These are phyloP conservation scores for Pyrenochaeta sp. DNA, from an alignment of 2,329 filamentous ascomycete species.

Conservation along the genomic window DNA sequence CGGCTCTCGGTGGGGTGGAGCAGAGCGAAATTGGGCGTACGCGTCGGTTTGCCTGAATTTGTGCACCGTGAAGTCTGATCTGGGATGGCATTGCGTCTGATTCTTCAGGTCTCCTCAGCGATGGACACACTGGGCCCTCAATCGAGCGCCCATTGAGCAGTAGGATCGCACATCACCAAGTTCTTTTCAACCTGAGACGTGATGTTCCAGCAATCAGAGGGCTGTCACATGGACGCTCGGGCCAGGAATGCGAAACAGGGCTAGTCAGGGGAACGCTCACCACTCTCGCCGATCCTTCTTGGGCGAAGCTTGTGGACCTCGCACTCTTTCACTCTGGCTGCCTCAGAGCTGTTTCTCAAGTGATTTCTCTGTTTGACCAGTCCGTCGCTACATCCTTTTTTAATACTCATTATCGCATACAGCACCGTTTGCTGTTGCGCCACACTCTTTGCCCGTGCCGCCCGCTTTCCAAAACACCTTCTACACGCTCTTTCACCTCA, in stretches of 20 bases:
- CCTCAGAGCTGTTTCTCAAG: conserved; percentile 44
- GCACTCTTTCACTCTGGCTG: conserved; percentile 42
- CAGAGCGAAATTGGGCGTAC: conserved; percentile 25
- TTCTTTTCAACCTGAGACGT: neutral
- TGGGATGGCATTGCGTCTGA: neutral
- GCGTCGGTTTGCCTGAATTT: conserved; percentile 15
- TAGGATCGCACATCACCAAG: neutral
- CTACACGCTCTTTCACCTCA: conserved; percentile 18
- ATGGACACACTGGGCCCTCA: neutral
- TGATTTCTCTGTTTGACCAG: conserved; percentile 38
- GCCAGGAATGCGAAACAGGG: conserved; percentile 29
- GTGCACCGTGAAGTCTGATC: neutral
- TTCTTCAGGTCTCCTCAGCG: neutral
- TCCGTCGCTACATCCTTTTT: conserved; percentile 38
- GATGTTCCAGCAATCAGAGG: neutral
- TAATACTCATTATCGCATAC: conserved; percentile 28
- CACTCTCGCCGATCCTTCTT: conserved; percentile 32
- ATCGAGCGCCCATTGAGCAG: neutral
- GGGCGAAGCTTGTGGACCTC: conserved; percentile 32
- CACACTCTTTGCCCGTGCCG: conserved; percentile 29
- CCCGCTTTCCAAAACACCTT: conserved; percentile 11
- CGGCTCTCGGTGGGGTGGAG: conserved; percentile 18
- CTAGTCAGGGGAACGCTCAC: conserved; percentile 34
- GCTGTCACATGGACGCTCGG: conserved; percentile 6
- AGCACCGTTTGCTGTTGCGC: conserved; percentile 33